A percentile compares a stretch with the other conserved stretches of the same genome.
Conservation (phyloP, 768 basidiomycete species). For the Pulveroboletus sp. region DNA sequence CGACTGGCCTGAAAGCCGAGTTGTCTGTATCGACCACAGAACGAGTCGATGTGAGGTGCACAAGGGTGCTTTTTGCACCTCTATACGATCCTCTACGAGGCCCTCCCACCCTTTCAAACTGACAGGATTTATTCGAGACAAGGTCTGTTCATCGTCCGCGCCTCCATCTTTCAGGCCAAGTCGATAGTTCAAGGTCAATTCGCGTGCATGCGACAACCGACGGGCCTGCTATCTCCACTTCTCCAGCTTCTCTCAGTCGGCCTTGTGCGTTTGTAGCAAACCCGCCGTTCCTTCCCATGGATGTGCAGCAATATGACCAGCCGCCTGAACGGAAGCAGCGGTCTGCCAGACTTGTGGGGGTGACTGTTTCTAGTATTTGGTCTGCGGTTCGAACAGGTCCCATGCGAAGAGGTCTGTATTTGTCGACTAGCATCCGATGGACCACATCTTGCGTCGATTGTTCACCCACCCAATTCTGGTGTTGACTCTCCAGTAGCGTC, state of each 20-base stretch:
- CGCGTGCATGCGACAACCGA: constrained; percentile 57
- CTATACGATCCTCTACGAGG: constrained; percentile 74
- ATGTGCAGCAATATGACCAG: constrained; percentile 1
- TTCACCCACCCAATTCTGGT: too few relatives aligned
- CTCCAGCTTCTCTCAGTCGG: constrained; percentile 46
- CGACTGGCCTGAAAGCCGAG: constrained; percentile 63
- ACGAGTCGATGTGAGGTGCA: neutral
- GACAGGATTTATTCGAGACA: constrained; percentile 47
- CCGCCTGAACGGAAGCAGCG: neutral
- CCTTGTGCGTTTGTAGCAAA: constrained; percentile 39
- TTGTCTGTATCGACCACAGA: constrained; percentile 41
- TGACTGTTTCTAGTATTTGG: constrained; percentile 52
- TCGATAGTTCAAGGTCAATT: constrained; percentile 73
- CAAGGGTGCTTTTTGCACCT: constrained; percentile 42
- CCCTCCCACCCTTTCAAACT: constrained; percentile 70
- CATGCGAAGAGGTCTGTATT: constrained; percentile 75
- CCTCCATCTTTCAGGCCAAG: constrained; percentile 46
- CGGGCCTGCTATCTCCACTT: constrained; percentile 51
- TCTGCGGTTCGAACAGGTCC: constrained; percentile 58
- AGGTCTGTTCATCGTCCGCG: neutral
- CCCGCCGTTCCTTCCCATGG: constrained; percentile 25
- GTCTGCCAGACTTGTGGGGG: constrained; percentile 37
- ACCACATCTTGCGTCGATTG: constrained; percentile 41
- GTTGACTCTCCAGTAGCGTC: too few relatives aligned
- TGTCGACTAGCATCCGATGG: constrained; percentile 81